Evolutionary conservation across 352 stramenopile genomes (phyloP).

Genomic region (Aphanomyces stellatus): DNA sequence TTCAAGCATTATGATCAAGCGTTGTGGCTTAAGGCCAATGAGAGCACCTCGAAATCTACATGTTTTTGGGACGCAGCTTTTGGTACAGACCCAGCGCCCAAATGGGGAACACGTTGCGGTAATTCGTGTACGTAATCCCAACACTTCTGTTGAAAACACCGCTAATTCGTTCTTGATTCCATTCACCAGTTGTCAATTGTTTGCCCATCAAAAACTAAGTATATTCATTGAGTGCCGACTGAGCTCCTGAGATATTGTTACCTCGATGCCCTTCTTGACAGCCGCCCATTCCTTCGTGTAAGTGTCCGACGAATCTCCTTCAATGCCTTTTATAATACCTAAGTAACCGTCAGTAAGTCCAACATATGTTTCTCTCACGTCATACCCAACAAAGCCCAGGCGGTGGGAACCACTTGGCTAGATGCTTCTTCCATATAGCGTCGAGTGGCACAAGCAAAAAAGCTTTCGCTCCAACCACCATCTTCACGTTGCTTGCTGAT

Average conservation of each 20-base stretch:
- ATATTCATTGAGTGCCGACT: not conserved
- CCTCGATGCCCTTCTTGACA: constrained; percentile 38
- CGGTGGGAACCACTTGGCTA: constrained; percentile 80
- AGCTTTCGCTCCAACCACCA: constrained; percentile 88
- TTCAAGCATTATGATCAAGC: not conserved
- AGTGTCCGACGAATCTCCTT: not conserved
- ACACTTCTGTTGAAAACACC: constrained; percentile 89
- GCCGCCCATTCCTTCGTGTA: constrained; percentile 37
- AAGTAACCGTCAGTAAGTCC: constrained; percentile 24
- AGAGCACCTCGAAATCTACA: not conserved
- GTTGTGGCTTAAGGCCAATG: not conserved
- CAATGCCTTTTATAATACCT: constrained; percentile 17
- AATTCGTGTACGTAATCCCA: constrained; percentile 89
- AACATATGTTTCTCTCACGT: constrained; percentile 37
- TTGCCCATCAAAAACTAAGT: constrained; percentile 58
- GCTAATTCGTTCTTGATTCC: constrained; percentile 84
- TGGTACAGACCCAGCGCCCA: constrained; percentile 79
- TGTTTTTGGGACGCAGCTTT: not conserved
- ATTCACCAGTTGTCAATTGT: constrained; percentile 77
- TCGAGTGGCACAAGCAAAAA: constrained; percentile 86
- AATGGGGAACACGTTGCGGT: constrained; percentile 88
- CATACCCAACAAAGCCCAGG: constrained; percentile 78
- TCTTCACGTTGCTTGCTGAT: constrained; percentile 74
- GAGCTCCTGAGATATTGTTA: not conserved
- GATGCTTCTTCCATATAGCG: constrained; percentile 57